Conservation (phyloP, 2,329 filamentous ascomycete genomes). For the Sclerotinia glacialis region DNA sequence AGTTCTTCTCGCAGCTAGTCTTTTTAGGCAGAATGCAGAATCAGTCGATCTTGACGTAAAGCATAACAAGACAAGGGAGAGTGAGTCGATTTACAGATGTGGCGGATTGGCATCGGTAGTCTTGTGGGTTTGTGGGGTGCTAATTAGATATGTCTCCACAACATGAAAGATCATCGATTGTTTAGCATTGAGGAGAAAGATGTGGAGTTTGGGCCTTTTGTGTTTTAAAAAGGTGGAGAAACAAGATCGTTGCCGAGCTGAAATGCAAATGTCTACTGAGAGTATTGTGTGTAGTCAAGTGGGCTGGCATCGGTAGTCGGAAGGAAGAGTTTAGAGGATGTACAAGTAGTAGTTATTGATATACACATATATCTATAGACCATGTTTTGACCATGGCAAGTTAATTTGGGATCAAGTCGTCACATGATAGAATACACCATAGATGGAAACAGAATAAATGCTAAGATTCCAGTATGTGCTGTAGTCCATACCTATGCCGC, state of each 20-base stretch:
- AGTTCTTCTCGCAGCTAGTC: not conserved
- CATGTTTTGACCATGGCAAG: not conserved
- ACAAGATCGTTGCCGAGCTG: not conserved
- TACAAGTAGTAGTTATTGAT: conserved; percentile 2
- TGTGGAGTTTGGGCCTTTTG: not conserved
- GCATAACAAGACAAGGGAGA: not conserved
- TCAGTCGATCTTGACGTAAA: conserved; percentile 13
- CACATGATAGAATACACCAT: not conserved
- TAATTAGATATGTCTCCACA: not conserved
- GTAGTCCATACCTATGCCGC: conserved; percentile 3
- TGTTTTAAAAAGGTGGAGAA: not conserved
- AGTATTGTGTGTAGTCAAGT: not conserved
- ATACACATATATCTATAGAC: not conserved
- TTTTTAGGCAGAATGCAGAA: not conserved
- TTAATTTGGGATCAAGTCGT: not conserved
- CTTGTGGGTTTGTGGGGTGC: conserved; percentile 5
- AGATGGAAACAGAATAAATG: not conserved
- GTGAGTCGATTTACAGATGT: not conserved
- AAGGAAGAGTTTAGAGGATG: not conserved
- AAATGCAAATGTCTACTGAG: not conserved
- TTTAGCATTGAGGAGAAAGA: not conserved
- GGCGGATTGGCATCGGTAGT: not conserved
- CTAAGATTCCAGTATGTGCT: conserved; percentile 1
- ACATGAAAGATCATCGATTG: not conserved
- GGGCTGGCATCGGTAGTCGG: not conserved